Conservation (phyloP, 768 basidiomycete genomes). For the Tylopilus subfusipes region DNA sequence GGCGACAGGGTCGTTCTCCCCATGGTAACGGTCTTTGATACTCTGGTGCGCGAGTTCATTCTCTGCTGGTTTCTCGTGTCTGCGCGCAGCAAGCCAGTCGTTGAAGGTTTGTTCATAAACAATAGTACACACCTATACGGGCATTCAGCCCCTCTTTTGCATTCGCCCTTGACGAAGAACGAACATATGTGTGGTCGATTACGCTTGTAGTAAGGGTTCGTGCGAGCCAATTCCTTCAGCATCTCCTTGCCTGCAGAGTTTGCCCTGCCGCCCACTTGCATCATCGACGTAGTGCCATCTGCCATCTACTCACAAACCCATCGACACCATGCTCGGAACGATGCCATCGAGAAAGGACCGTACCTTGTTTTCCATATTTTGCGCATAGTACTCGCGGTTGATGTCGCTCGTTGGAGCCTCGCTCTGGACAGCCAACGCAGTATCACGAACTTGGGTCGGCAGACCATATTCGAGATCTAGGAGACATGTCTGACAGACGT, state of each 20-base stretch:
- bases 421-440: conserved; percentile 79
- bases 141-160: conserved; percentile 86
- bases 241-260: conserved; percentile 90
- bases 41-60: conserved; percentile 88
- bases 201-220: conserved; percentile 96
- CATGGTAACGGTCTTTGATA: conserved; percentile 92
- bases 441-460: conserved; percentile 96
- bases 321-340: neutral
- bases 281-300: conserved; percentile 57
- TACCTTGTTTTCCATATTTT: conserved; percentile 87
- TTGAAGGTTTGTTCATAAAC: neutral
- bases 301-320: conserved; percentile 50
- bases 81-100: conserved; percentile 24
- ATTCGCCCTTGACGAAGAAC: conserved; percentile 95
- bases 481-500: conserved; percentile 96
- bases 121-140: conserved; percentile 64
- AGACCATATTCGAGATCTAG: conserved; percentile 95
- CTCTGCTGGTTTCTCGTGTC: conserved; percentile 86
- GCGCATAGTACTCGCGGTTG: conserved; percentile 92
- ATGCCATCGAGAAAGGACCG: neutral
- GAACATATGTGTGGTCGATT: conserved; percentile 93
- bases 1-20: conserved; percentile 90
- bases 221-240: conserved; percentile 91
- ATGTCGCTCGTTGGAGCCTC: conserved; percentile 96
- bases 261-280: conserved; percentile 54